Percentiles rank a stretch among this genome's conserved stretches.
phyloP scores from a whole-genome alignment of 257 asterid genomes.

The Petunia axillaris region DNA sequence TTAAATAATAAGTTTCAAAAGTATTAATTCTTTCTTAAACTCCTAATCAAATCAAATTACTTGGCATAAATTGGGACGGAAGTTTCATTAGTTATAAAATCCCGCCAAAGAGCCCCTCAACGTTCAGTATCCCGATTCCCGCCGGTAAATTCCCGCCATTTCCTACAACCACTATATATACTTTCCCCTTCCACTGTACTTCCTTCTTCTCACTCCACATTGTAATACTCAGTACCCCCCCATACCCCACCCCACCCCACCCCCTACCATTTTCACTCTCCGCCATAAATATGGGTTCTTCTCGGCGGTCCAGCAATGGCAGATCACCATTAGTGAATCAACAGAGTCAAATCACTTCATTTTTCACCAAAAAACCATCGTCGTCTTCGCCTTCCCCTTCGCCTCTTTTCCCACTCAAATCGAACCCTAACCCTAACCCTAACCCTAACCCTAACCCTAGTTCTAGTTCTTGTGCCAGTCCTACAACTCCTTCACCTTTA shows the following conservation, averaged over 20 bases:
- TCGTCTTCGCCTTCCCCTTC: conserved; percentile 46
- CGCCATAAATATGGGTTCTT: conserved; percentile 42
- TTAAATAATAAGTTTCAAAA: too few relatives aligned
- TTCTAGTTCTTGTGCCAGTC: conserved; percentile 7
- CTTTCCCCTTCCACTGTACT: too few relatives aligned
- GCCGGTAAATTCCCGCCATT: too few relatives aligned
- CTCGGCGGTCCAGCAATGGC: conserved; percentile 72
- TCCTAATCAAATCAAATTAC: too few relatives aligned
- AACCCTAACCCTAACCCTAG: conserved; percentile 14
- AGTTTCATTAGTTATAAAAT: too few relatives aligned
- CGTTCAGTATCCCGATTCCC: too few relatives aligned
- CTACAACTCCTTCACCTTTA: conserved; percentile 22
- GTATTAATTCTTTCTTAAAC: too few relatives aligned
- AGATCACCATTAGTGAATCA: conserved; percentile 87
- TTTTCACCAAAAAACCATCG: conserved; percentile 63
- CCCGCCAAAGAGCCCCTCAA: too few relatives aligned
- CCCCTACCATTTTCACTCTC: neutral
- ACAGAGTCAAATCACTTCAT: conserved; percentile 82
- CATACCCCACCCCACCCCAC: conserved; percentile 7
- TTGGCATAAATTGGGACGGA: too few relatives aligned
- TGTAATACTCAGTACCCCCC: too few relatives aligned
- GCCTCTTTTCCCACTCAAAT: conserved; percentile 39
- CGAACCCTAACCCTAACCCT: conserved; percentile 36
- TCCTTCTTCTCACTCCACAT: neutral
- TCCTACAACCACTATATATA: too few relatives aligned